These are phyloP conservation scores for Xylariaceae sp. DNA, from an alignment of 2,329 filamentous ascomycete species.

Conservation along the genomic window DNA sequence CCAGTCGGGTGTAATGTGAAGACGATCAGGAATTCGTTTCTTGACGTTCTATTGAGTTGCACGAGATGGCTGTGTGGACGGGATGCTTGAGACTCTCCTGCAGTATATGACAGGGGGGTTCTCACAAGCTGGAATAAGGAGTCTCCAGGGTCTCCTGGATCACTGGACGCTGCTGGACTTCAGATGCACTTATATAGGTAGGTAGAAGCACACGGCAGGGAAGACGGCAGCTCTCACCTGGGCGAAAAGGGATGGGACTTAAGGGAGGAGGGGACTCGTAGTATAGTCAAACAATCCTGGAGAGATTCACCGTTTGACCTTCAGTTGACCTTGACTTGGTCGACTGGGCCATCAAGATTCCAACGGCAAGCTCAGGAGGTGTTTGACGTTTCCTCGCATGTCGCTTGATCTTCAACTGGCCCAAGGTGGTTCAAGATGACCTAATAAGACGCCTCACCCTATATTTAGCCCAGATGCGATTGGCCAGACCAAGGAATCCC, in stretches of 20 bases:
- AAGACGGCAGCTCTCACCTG: not conserved
- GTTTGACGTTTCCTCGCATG: conserved; percentile 24
- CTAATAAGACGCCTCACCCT: conserved; percentile 20
- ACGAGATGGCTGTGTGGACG: not conserved
- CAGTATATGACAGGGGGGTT: not conserved
- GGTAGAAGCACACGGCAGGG: not conserved
- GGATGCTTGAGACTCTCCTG: not conserved
- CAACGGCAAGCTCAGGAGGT: conserved; percentile 13
- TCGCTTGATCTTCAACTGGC: conserved; percentile 21
- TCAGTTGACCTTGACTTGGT: not conserved
- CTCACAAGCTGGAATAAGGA: not conserved
- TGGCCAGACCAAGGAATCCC: conserved; percentile 4
- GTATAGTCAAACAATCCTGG: conserved; percentile 16
- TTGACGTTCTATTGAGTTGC: not conserved
- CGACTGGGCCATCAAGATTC: conserved; percentile 1
- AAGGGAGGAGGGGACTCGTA: conserved; percentile 8
- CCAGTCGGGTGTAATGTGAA: not conserved
- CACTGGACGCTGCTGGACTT: not conserved
- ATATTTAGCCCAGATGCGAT: conserved; percentile 9
- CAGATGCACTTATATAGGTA: conserved; percentile 1
- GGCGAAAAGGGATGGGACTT: not conserved
- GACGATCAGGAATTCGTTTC: not conserved
- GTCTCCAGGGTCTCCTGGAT: not conserved
- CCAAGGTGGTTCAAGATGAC: conserved; percentile 14
- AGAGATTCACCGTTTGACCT: conserved; percentile 6